Percentiles rank a stretch among this genome's conserved stretches.
These are phyloP conservation scores for Penicillium palitans DNA, from an alignment of 2,329 filamentous ascomycete species.

Conservation along the genomic window DNA sequence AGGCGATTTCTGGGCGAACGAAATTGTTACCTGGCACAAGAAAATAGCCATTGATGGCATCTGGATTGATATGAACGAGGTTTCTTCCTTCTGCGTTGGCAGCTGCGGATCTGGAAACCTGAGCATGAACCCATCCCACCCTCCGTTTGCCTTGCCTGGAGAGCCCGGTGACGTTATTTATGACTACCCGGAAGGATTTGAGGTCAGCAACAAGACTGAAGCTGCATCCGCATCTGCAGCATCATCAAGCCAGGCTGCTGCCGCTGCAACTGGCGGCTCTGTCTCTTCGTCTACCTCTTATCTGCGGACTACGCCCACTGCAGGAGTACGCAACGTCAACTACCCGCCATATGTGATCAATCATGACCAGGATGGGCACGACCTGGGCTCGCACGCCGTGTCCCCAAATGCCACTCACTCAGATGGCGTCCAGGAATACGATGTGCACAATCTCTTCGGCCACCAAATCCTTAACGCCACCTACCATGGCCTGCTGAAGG, in stretches of 20 bases:
- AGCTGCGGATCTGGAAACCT: conserved; percentile 68
- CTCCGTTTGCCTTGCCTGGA: conserved; percentile 64
- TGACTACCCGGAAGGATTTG: conserved; percentile 68
- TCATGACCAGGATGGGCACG: conserved; percentile 62
- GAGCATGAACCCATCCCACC: conserved; percentile 67
- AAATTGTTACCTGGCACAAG: conserved; percentile 54
- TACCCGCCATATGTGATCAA: conserved; percentile 76
- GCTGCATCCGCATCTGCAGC: conserved; percentile 60
- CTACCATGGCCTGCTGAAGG: conserved; percentile 65
- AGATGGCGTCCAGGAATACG: conserved; percentile 73
- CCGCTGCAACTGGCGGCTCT: conserved; percentile 36
- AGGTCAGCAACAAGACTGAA: conserved; percentile 67
- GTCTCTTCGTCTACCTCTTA: conserved; percentile 48
- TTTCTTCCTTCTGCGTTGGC: conserved; percentile 67
- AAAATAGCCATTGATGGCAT: conserved; percentile 55
- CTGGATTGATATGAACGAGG: conserved; percentile 65
- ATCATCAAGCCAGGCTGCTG: conserved; percentile 53
- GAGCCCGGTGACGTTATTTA: conserved; percentile 62
- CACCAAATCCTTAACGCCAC: conserved; percentile 76
- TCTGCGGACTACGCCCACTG: conserved; percentile 60
- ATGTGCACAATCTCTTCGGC: conserved; percentile 78
- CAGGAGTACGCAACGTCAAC: conserved; percentile 66
- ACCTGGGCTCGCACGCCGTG: conserved; percentile 70
- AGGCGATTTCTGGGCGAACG: conserved; percentile 60
- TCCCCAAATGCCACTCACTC: conserved; percentile 75